Percentiles rank a stretch among this genome's conserved stretches.
Conservation (phyloP, 202 grass and related monocot genomes). For the Panicum virgatum region DNA sequence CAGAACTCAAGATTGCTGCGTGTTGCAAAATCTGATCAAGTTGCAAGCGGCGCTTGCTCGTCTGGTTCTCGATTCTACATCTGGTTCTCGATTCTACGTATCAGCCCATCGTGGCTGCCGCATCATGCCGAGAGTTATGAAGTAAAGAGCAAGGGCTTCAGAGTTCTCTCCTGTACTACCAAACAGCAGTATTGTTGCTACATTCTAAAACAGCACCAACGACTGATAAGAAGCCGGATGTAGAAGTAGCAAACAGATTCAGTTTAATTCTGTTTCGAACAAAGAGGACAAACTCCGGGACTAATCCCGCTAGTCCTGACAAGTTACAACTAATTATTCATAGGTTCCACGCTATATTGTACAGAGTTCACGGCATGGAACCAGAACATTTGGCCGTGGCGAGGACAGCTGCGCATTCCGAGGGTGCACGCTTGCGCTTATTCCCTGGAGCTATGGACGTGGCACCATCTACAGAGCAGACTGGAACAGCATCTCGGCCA, state of each 20-base stretch:
- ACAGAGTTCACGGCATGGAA: conserved; percentile 37
- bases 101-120: no score
- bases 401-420: not conserved
- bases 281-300: not conserved
- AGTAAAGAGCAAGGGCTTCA: no score
- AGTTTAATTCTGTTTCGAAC: not conserved
- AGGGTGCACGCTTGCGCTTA: not conserved
- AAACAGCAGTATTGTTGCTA: no score
- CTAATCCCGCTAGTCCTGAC: not conserved
- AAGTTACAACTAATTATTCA: conserved; percentile 32
- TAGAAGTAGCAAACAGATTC: not conserved
- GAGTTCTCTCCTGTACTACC: no score
- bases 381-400: conserved; percentile 16
- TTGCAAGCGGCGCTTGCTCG: no score
- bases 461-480: conserved; percentile 60
- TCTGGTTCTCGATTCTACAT: no score
- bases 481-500: conserved; percentile 92
- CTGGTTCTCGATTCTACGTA: no score
- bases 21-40: no score
- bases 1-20: no score
- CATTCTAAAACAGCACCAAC: no score
- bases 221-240: not conserved
- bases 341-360: conserved; percentile 21
- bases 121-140: no score
- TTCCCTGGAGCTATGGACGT: conserved; percentile 29